These are phyloP conservation scores for Pisolithus marmoratus DNA, from an alignment of 768 basidiomycete genomes.

Conservation along the genomic window DNA sequence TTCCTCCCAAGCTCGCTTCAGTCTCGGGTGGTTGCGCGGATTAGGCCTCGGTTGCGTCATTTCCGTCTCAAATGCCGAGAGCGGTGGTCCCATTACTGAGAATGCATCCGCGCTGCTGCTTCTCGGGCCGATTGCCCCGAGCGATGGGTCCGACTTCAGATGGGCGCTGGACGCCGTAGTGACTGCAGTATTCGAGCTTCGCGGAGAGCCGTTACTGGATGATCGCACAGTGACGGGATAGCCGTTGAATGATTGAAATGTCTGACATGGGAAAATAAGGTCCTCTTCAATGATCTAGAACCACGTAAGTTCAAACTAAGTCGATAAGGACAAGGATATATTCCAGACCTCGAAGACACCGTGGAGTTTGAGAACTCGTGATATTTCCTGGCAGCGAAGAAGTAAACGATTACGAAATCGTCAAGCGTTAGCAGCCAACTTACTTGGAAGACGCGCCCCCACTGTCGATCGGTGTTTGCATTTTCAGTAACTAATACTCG, in stretches of 20 bases:
- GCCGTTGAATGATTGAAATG: conserved; percentile 2
- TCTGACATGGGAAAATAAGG: conserved; percentile 54
- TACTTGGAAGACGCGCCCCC: conserved; percentile 64
- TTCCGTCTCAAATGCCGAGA: conserved; percentile 10
- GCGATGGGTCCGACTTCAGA: conserved; percentile 20
- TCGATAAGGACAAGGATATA: not conserved
- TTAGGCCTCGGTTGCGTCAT: conserved; percentile 23
- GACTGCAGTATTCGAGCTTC: conserved; percentile 24
- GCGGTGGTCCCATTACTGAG: conserved; percentile 15
- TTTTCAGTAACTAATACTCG: conserved; percentile 10
- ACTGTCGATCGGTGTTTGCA: conserved; percentile 33
- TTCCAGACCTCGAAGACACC: conserved; percentile 57
- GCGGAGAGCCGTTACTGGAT: conserved; percentile 17
- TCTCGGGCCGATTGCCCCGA: conserved; percentile 11
- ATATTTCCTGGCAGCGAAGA: conserved; percentile 47
- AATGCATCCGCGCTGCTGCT: conserved; percentile 7
- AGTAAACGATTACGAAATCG: conserved; percentile 13
- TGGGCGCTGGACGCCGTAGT: conserved; percentile 9
- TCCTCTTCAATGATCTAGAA: conserved; percentile 71
- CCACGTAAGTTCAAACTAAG: conserved; percentile 5
- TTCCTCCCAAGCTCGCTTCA: conserved; percentile 60
- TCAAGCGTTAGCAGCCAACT: conserved; percentile 6
- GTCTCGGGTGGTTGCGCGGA: conserved; percentile 56
- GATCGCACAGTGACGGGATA: conserved; percentile 9
- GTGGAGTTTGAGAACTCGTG: conserved; percentile 57